phyloP scores from a whole-genome alignment of 129 eudicot species.

The Helianthus tuberosus region DNA sequence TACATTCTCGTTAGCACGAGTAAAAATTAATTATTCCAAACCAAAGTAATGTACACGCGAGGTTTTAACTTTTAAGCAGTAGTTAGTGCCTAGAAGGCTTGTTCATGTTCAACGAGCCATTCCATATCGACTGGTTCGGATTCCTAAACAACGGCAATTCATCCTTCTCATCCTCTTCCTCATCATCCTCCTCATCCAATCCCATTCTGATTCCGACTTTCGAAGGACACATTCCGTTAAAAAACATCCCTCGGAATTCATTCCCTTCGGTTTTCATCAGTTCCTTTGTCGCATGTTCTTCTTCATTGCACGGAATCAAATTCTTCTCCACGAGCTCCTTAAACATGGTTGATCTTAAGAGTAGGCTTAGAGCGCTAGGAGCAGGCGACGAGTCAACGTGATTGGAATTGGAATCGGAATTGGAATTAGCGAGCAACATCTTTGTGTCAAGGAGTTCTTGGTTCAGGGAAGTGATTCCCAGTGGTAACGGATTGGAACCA shows the following conservation, averaged over 20 bases:
- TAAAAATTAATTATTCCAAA: slow-evolving; percentile 25
- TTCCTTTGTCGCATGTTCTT: slow-evolving; percentile 34
- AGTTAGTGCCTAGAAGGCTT: slow-evolving; percentile 32
- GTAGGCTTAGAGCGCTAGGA: slow-evolving; percentile 67
- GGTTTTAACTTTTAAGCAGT: not conserved
- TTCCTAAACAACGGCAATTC: slow-evolving; percentile 38
- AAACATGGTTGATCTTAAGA: slow-evolving; percentile 74
- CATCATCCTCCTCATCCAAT: slow-evolving; percentile 34
- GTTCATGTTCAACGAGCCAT: slow-evolving; percentile 45
- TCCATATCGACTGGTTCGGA: slow-evolving; percentile 39
- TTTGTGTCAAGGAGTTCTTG: slow-evolving; percentile 50
- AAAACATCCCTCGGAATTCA: slow-evolving; percentile 46
- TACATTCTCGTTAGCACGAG: slow-evolving; percentile 15
- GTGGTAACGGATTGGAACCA: slow-evolving; percentile 29
- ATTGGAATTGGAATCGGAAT: slow-evolving; percentile 2
- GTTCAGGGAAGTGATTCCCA: slow-evolving; percentile 32
- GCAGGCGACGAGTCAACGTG: slow-evolving; percentile 40
- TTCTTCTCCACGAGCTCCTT: slow-evolving; percentile 66
- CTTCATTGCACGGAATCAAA: slow-evolving; percentile 33
- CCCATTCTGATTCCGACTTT: slow-evolving; percentile 33
- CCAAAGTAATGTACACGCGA: not conserved
- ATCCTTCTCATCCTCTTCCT: slow-evolving; percentile 34
- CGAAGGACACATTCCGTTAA: slow-evolving; percentile 43
- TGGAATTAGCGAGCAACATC: slow-evolving; percentile 39
- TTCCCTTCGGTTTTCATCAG: slow-evolving; percentile 39